Evolutionary conservation across 2,329 filamentous ascomycete genomes (phyloP).

Genomic region (Hypoxylon sp.): DNA sequence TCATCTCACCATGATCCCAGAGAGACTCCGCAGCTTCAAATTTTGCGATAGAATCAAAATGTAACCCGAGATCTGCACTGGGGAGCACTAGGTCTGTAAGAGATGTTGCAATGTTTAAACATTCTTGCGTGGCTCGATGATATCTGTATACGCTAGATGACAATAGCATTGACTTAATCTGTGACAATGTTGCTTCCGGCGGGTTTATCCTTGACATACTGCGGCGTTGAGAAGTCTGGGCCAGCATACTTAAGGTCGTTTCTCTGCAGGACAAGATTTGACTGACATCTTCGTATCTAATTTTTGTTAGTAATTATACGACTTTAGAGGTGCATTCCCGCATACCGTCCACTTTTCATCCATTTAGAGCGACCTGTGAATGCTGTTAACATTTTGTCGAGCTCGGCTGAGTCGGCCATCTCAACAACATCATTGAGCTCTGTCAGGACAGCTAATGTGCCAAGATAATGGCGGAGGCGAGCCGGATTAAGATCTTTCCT

Average conservation of each 20-base stretch:
- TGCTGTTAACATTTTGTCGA: conserved; percentile 72
- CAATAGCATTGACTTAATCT: conserved; percentile 82
- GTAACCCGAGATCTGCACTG: conserved; percentile 79
- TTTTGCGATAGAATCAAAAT: conserved; percentile 81
- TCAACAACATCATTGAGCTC: conserved; percentile 86
- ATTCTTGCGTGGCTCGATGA: conserved; percentile 87
- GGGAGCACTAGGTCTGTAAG: conserved; percentile 82
- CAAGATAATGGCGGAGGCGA: conserved; percentile 68
- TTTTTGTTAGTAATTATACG: conserved; percentile 46
- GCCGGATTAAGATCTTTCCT: conserved; percentile 65
- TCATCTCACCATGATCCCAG: conserved; percentile 94
- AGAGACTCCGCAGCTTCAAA: conserved; percentile 90
- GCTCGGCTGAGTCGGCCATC: conserved; percentile 69
- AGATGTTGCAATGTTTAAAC: conserved; percentile 85
- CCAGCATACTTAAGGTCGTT: conserved; percentile 84
- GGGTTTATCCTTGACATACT: conserved; percentile 72
- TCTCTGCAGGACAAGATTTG: conserved; percentile 86
- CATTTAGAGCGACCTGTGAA: conserved; percentile 79
- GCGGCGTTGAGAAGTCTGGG: conserved; percentile 76
- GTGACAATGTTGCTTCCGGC: conserved; percentile 76
- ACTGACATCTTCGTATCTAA: conserved; percentile 81
- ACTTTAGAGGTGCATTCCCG: conserved; percentile 31
- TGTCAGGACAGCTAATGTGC: conserved; percentile 78
- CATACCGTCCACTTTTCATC: conserved; percentile 87
- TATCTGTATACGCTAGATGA: conserved; percentile 82